A percentile compares a stretch with the other conserved stretches of the same genome.
phyloP scores from a whole-genome alignment of 805 yeast genomes.

The Brettanomyces naardenensis region DNA sequence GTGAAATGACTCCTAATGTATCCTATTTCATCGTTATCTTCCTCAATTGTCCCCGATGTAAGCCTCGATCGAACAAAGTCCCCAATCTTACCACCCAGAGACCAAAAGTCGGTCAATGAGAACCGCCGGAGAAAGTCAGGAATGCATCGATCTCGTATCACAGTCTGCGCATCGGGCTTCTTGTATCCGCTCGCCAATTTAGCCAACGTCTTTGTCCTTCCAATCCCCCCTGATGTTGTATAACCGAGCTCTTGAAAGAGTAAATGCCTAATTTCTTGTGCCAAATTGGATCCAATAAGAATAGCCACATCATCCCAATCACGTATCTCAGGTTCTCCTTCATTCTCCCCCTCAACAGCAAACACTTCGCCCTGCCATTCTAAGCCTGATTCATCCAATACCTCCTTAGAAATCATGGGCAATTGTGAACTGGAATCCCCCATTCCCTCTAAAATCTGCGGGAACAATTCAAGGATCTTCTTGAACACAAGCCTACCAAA shows the following conservation, averaged over 20 bases:
- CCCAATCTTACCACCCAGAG: slow-evolving; percentile 88
- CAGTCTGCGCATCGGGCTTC: slow-evolving; percentile 84
- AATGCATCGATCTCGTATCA: slow-evolving; percentile 45
- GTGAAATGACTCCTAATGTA: slow-evolving; percentile 44
- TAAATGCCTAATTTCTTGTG: slow-evolving; percentile 43
- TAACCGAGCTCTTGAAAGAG: slow-evolving; percentile 57
- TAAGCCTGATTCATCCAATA: slow-evolving; percentile 8
- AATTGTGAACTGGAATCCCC: slow-evolving; percentile 11
- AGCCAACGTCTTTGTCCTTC: slow-evolving; percentile 67
- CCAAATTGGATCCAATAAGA: slow-evolving; percentile 56
- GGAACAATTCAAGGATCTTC: slow-evolving; percentile 36
- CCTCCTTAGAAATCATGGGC: slow-evolving; percentile 22
- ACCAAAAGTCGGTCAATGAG: slow-evolving; percentile 71
- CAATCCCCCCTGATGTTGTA: slow-evolving; percentile 86
- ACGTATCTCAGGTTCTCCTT: slow-evolving; percentile 14
- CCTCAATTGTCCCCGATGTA: slow-evolving; percentile 5
- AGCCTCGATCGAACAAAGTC: slow-evolving; percentile 43
- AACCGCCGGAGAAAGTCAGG: slow-evolving; percentile 49
- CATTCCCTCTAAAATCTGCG: slow-evolving; percentile 28
- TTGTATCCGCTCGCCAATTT: slow-evolving; percentile 79
- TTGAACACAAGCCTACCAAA: slow-evolving; percentile 57
- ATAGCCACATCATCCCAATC: slow-evolving; percentile 83
- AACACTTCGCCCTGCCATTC: slow-evolving; percentile 25
- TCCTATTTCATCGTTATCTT: slow-evolving; percentile 28
- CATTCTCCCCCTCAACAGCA: slow-evolving; percentile 14